Percentiles rank a stretch among this genome's conserved stretches.
Evolutionary conservation across 2,329 filamentous ascomycete genomes (phyloP).

Genomic region (Phialocephala subalpina): DNA sequence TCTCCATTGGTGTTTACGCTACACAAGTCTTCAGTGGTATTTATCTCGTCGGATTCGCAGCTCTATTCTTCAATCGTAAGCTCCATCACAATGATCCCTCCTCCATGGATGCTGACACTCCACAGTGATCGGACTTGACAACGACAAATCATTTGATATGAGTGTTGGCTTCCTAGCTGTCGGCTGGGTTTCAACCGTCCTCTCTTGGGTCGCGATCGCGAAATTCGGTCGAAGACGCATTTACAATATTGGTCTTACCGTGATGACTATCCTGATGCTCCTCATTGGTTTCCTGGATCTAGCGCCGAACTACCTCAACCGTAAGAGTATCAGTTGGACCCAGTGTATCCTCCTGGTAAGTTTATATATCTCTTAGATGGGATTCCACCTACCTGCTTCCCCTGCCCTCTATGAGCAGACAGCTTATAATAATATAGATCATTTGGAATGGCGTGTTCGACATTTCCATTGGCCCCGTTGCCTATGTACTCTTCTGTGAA

Average conservation of each 20-base stretch:
- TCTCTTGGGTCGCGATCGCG: constrained; percentile 70
- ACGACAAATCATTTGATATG: constrained; percentile 64
- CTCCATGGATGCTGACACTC: constrained; percentile 46
- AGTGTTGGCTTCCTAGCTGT: constrained; percentile 70
- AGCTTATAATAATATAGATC: constrained; percentile 36
- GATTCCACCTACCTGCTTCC: too few species aligned
- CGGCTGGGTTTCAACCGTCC: constrained; percentile 66
- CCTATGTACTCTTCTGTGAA: constrained; percentile 53
- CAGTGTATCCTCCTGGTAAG: constrained; percentile 33
- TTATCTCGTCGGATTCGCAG: constrained; percentile 68
- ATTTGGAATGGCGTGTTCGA: constrained; percentile 38
- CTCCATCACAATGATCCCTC: constrained; percentile 17
- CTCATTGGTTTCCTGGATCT: constrained; percentile 48
- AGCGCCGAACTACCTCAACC: constrained; percentile 40
- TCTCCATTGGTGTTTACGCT: constrained; percentile 61
- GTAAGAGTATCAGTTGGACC: constrained; percentile 32
- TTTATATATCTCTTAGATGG: too few species aligned
- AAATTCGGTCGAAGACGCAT: constrained; percentile 69
- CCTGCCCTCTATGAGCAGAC: too few species aligned
- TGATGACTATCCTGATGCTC: constrained; percentile 62
- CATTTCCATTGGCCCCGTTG: constrained; percentile 46
- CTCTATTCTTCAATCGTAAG: constrained; percentile 61
- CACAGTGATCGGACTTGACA: constrained; percentile 63
- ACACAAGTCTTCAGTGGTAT: constrained; percentile 70
- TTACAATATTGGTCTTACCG: constrained; percentile 64